Conservation (phyloP, 768 basidiomycete genomes). For the Suillus sp. region DNA sequence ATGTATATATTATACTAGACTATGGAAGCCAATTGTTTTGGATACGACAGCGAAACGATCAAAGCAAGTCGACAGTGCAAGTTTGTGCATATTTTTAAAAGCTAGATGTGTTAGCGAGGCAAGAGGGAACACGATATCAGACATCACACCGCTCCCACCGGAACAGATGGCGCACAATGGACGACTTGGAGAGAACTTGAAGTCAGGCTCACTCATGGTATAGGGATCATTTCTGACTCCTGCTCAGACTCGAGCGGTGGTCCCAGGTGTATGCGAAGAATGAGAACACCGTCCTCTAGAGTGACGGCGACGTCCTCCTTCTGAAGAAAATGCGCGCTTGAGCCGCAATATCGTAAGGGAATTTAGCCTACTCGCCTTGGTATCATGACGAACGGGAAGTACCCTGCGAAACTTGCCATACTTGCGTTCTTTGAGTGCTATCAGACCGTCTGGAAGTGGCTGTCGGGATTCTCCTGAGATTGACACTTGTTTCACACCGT, state of each 20-base stretch:
- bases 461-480: conserved; percentile 51
- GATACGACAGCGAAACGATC: background rate
- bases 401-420: conserved; percentile 52
- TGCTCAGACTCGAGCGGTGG: conserved; percentile 45
- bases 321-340: conserved; percentile 33
- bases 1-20: conserved; percentile 5
- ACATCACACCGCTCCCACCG: conserved; percentile 3
- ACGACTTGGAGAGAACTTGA: conserved; percentile 4
- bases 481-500: conserved; percentile 61
- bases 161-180: conserved; percentile 8
- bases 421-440: conserved; percentile 55
- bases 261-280: conserved; percentile 55
- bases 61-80: conserved; percentile 2
- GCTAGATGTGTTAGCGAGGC: conserved; percentile 10
- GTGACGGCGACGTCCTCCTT: conserved; percentile 53
- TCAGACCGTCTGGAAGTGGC: conserved; percentile 43
- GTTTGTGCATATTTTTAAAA: conserved; percentile 2
- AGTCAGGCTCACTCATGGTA: conserved; percentile 42
- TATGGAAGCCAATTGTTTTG: background rate
- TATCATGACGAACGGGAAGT: conserved; percentile 56
- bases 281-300: conserved; percentile 64
- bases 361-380: conserved; percentile 48
- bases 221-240: conserved; percentile 48
- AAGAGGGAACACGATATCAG: background rate
- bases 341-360: background rate